phyloP scores from a whole-genome alignment of 257 asterid species.

The Nicotiana paniculata region DNA sequence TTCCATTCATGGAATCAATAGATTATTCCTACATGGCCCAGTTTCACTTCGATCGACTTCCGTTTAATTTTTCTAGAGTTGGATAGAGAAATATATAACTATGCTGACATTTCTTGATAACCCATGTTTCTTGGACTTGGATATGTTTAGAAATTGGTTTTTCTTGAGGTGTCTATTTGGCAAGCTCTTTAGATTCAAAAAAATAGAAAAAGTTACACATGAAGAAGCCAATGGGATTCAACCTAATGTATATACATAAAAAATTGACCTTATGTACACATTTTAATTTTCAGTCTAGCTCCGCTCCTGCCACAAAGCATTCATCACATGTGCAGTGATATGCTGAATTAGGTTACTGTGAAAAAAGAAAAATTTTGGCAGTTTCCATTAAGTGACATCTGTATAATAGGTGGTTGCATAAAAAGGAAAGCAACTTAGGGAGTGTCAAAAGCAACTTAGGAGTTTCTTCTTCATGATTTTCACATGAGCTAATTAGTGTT shows the following conservation, averaged over 20 bases:
- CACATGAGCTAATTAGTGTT: not conserved
- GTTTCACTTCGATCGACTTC: not conserved
- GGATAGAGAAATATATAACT: not conserved
- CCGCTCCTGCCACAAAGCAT: no score
- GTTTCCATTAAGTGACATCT: not conserved
- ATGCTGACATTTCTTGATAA: not conserved
- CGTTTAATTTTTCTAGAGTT: not conserved
- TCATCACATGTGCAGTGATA: not conserved
- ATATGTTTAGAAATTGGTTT: not conserved
- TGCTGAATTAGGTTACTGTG: not conserved
- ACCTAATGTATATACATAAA: no score
- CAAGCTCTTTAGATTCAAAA: not conserved
- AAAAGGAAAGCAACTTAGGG: not conserved
- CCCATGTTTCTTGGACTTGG: not conserved
- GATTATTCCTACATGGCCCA: not conserved
- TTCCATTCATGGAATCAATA: not conserved
- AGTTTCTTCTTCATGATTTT: not conserved
- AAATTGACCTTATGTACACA: no score
- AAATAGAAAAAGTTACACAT: no score
- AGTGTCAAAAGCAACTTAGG: not conserved
- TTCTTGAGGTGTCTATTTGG: not conserved
- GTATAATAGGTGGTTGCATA: not conserved
- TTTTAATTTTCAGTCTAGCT: no score
- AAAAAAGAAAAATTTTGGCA: not conserved
- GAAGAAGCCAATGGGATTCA: no score